Conservation (phyloP, 495 filamentous ascomycete species). For the Hypoxylon trugodes region DNA sequence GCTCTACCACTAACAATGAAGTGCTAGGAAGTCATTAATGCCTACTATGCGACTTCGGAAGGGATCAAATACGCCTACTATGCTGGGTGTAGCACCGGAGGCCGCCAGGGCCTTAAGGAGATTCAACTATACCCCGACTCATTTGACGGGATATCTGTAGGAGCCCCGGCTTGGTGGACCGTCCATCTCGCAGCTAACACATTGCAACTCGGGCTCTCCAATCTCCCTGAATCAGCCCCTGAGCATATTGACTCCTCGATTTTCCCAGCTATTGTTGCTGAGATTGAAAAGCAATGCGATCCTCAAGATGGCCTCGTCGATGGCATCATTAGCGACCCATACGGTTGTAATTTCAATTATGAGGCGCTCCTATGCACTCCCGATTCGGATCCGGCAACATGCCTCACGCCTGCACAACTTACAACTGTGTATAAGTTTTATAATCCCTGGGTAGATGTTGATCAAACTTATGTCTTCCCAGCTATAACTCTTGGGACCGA, state of each 20-base stretch:
- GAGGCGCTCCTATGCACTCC: constrained; percentile 61
- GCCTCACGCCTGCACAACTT: constrained; percentile 65
- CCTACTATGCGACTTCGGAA: constrained; percentile 53
- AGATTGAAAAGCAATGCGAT: constrained; percentile 73
- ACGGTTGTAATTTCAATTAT: constrained; percentile 64
- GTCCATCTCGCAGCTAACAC: constrained; percentile 57
- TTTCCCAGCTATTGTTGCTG: constrained; percentile 62
- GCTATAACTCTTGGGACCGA: constrained; percentile 31
- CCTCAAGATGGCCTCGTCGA: constrained; percentile 68
- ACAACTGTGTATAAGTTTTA: constrained; percentile 64
- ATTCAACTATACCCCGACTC: constrained; percentile 61
- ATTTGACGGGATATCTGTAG: constrained; percentile 70
- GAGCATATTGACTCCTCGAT: constrained; percentile 60
- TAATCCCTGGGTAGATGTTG: constrained; percentile 51
- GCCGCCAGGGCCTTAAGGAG: constrained; percentile 63
- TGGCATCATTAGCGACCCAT: constrained; percentile 69
- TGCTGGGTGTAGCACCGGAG: constrained; percentile 64
- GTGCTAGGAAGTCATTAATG: constrained; percentile 42
- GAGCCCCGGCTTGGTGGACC: constrained; percentile 47
- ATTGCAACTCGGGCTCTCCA: constrained; percentile 47
- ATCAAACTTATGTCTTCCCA: constrained; percentile 45
- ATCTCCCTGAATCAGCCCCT: constrained; percentile 50
- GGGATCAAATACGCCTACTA: constrained; percentile 61
- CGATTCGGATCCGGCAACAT: constrained; percentile 49
- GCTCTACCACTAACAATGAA: neutral